phyloP scores from a whole-genome alignment of 208 protist genomes.

The Acanthamoeba royreba region DNA sequence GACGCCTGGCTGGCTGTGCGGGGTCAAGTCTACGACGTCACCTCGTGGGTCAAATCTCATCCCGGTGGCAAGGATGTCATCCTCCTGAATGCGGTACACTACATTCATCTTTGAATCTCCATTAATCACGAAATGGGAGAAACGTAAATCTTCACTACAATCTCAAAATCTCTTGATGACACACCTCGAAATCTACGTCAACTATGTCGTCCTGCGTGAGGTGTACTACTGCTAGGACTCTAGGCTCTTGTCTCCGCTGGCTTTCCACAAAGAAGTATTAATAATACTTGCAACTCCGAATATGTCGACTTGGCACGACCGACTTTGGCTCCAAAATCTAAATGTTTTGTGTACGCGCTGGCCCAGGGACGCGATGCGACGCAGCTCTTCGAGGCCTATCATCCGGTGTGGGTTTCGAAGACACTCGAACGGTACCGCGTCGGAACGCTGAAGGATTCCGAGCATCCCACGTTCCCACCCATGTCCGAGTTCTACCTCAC shows the following conservation, averaged over 20 bases:
- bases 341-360: not conserved
- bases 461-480: not conserved
- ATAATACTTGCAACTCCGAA: too few species aligned
- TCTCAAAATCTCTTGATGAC: too few species aligned
- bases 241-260: too few species aligned
- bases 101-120: not conserved
- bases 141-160: not conserved
- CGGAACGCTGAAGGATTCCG: not conserved
- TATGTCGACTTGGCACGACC: too few species aligned
- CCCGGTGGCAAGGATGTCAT: not conserved
- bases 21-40: conserved; percentile 15
- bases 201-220: too few species aligned
- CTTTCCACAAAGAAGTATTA: too few species aligned
- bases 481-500: conserved; percentile 47
- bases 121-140: not conserved
- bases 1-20: not conserved
- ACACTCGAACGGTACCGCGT: conserved; percentile 23
- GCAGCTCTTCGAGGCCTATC: conserved; percentile 40
- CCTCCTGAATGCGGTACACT: not conserved
- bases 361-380: conserved; percentile 32
- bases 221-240: too few species aligned
- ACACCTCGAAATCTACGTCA: too few species aligned
- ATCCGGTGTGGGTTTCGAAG: conserved; percentile 26
- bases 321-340: too few species aligned
- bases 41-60: not conserved